phyloP scores from a whole-genome alignment of 257 asterid species.

The Solanum commersonii region DNA sequence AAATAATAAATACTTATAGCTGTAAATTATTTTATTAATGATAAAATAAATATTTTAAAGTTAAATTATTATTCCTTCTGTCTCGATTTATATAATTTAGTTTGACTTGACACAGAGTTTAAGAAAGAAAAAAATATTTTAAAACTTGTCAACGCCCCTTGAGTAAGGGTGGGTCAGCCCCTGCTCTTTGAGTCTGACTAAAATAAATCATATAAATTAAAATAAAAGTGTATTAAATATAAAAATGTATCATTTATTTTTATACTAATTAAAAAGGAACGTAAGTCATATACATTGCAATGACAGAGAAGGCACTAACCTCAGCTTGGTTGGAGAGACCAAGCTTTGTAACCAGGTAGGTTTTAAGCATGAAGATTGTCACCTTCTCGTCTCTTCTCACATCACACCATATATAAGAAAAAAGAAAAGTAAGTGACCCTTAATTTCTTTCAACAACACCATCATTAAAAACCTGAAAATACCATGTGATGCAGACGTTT shows the following conservation, averaged over 20 bases:
- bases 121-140: background rate
- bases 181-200: background rate
- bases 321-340: conserved; percentile 13
- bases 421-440: background rate
- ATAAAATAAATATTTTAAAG: too few species aligned
- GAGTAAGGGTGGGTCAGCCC: background rate
- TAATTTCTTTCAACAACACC: background rate
- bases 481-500: background rate
- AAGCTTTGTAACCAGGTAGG: conserved; percentile 16
- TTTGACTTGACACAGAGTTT: background rate
- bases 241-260: too few species aligned
- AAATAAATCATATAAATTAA: too few species aligned
- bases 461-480: conserved; percentile 5
- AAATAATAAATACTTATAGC: too few species aligned
- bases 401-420: background rate
- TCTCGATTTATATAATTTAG: background rate
- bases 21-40: too few species aligned
- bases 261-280: too few species aligned
- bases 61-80: too few species aligned
- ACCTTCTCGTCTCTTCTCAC: conserved; percentile 10
- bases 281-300: background rate
- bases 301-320: background rate
- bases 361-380: conserved; percentile 19
- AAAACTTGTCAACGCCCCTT: background rate
- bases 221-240: too few species aligned